Conservation (phyloP, 495 filamentous ascomycete genomes). For the Bacidia gigantensis region DNA sequence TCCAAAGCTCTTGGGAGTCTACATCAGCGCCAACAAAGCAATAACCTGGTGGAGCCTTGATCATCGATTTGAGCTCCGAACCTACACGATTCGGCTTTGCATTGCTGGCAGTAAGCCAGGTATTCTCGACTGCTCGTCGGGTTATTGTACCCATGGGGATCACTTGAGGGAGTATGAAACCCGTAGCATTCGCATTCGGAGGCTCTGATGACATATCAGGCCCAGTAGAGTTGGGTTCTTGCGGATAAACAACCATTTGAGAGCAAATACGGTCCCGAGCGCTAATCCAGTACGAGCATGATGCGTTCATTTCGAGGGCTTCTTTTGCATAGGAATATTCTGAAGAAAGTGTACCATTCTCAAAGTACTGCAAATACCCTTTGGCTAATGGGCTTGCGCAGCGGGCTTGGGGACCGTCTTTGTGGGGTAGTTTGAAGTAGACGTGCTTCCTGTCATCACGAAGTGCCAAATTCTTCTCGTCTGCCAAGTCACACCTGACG, state of each 20-base stretch:
- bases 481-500: slow-evolving; percentile 56
- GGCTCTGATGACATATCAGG: too few species aligned
- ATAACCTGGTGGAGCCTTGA: slow-evolving; percentile 81
- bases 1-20: slow-evolving; percentile 98
- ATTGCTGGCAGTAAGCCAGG: slow-evolving; percentile 95
- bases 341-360: slow-evolving; percentile 71
- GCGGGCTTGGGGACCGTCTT: slow-evolving; percentile 75
- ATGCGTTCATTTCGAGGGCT: slow-evolving; percentile 94
- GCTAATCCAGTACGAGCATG: slow-evolving; percentile 97
- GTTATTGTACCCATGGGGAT: slow-evolving; percentile 99
- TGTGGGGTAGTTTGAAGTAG: slow-evolving; percentile 94
- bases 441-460: slow-evolving; percentile 48
- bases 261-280: slow-evolving; percentile 81
- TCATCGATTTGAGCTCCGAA: slow-evolving; percentile 94
- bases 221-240: slow-evolving; percentile 30
- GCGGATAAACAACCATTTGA: slow-evolving; percentile 83
- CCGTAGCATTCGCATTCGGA: slow-evolving; percentile 30
- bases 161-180: slow-evolving; percentile 93
- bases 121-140: slow-evolving; percentile 91
- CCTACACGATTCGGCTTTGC: slow-evolving; percentile 91
- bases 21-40: slow-evolving; percentile 95
- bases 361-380: slow-evolving; percentile 78
- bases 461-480: slow-evolving; percentile 51
- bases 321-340: slow-evolving; percentile 84
- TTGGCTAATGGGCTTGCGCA: slow-evolving; percentile 83